Conservation (phyloP, 106 monocot genomes). For the Amphibolis antarctica region DNA sequence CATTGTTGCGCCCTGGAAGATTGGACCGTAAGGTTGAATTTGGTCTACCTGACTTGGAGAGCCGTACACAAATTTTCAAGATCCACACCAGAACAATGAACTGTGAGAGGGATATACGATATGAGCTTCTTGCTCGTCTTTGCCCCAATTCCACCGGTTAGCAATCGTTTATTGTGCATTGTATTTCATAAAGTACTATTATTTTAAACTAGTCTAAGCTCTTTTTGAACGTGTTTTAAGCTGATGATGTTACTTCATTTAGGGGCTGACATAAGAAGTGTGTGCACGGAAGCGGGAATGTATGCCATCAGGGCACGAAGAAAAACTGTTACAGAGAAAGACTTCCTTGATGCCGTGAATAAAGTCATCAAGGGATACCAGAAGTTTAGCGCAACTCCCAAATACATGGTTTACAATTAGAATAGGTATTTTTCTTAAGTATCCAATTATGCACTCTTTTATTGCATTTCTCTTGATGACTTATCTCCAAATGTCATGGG, state of each 20-base stretch:
- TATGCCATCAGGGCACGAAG: conserved; percentile 82
- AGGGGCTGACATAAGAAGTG: conserved; percentile 94
- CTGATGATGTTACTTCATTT: not conserved
- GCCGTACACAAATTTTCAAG: conserved; percentile 93
- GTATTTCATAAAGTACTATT: not conserved
- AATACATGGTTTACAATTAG: conserved; percentile 93
- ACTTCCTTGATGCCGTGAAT: conserved; percentile 93
- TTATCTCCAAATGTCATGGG: too few relatives aligned
- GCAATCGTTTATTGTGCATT: not conserved
- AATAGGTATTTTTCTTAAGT: not conserved
- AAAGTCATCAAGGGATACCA: conserved; percentile 98
- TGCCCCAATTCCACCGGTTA: conserved; percentile 97
- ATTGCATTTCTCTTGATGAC: too few relatives aligned
- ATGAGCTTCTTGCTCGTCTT: conserved; percentile 94
- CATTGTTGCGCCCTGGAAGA: conserved; percentile 80
- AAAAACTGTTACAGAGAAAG: conserved; percentile 95
- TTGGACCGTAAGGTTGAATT: conserved; percentile 97
- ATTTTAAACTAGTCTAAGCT: not conserved
- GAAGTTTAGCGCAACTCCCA: conserved; percentile 95
- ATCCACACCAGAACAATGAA: conserved; percentile 98
- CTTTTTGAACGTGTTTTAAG: not conserved
- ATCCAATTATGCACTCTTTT: not conserved
- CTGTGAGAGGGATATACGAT: conserved; percentile 88
- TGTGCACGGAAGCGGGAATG: conserved; percentile 99
- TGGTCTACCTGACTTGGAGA: conserved; percentile 86